phyloP scores from a whole-genome alignment of 2,329 filamentous ascomycete species.

The Stachybotrys elegans region DNA sequence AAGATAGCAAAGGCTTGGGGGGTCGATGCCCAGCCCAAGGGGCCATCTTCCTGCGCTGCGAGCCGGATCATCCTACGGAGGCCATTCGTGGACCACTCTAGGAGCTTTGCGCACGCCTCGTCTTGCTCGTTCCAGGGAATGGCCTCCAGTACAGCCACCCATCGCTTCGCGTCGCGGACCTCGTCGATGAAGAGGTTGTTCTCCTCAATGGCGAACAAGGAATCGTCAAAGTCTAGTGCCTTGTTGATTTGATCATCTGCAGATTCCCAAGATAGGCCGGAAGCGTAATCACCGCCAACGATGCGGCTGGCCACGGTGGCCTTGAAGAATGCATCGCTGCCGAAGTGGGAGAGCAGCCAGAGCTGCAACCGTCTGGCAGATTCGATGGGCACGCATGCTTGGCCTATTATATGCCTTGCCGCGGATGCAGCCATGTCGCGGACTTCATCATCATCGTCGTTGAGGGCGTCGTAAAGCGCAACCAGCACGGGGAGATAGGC shows the following conservation, averaged over 20 bases:
- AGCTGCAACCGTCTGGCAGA: slow-evolving; percentile 39
- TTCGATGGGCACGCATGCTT: slow-evolving; percentile 40
- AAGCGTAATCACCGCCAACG: slow-evolving; percentile 16
- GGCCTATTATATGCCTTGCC: slow-evolving; percentile 39
- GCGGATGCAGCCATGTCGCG: slow-evolving; percentile 58
- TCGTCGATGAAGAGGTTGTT: slow-evolving; percentile 93
- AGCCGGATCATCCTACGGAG: slow-evolving; percentile 35
- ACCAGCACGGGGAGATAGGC: slow-evolving; percentile 53
- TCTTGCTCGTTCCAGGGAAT: slow-evolving; percentile 16
- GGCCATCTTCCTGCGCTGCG: slow-evolving; percentile 47
- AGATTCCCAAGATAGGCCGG: slow-evolving; percentile 13
- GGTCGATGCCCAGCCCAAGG: slow-evolving; percentile 68
- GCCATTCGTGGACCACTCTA: slow-evolving; percentile 46
- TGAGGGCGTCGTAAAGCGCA: slow-evolving; percentile 68
- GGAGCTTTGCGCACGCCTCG: slow-evolving; percentile 20
- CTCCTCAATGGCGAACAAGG: slow-evolving; percentile 82
- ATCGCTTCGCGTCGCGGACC: slow-evolving; percentile 66
- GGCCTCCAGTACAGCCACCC: slow-evolving; percentile 48
- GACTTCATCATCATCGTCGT: slow-evolving; percentile 90
- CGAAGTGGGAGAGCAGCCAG: slow-evolving; percentile 35
- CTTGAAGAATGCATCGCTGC: slow-evolving; percentile 29
- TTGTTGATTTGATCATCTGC: slow-evolving; percentile 34
- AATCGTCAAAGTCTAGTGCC: slow-evolving; percentile 52
- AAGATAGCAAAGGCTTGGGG: slow-evolving; percentile 62
- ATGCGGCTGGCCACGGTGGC: slow-evolving; percentile 37